phyloP scores from a whole-genome alignment of 148 eudicot species.

The Silene latifolia region DNA sequence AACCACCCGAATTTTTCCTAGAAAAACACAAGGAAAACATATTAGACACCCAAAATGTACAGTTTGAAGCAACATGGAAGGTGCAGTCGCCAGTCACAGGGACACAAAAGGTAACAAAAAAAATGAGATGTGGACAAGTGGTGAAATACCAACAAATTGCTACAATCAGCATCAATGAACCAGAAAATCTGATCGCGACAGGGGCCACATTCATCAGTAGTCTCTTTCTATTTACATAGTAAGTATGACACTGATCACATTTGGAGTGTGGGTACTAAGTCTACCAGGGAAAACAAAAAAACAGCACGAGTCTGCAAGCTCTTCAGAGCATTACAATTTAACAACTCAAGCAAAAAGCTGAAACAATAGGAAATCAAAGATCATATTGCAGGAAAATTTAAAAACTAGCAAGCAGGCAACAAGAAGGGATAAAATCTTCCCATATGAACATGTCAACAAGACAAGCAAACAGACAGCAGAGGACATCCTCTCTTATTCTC shows the following conservation, averaged over 20 bases:
- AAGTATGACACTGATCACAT: not conserved
- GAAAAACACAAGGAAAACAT: not conserved
- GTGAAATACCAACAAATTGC: no score
- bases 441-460: not conserved
- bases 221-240: not conserved
- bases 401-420: not conserved
- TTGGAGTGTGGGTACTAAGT: not conserved
- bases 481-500: not conserved
- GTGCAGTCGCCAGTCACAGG: not conserved
- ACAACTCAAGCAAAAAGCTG: no score
- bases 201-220: not conserved
- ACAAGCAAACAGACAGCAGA: not conserved
- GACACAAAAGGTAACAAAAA: not conserved
- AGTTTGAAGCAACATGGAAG: not conserved
- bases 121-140: no score
- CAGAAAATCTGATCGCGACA: no score
- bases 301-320: not conserved
- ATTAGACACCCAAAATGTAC: not conserved
- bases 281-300: no score
- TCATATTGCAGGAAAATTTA: not conserved
- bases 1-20: not conserved
- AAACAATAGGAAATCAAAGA: no score
- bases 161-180: no score
- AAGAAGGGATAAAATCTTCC: not conserved
- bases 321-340: not conserved